Evolutionary conservation across 805 yeast genomes (phyloP).

Genomic region (Brettanomyces bruxellensis): DNA sequence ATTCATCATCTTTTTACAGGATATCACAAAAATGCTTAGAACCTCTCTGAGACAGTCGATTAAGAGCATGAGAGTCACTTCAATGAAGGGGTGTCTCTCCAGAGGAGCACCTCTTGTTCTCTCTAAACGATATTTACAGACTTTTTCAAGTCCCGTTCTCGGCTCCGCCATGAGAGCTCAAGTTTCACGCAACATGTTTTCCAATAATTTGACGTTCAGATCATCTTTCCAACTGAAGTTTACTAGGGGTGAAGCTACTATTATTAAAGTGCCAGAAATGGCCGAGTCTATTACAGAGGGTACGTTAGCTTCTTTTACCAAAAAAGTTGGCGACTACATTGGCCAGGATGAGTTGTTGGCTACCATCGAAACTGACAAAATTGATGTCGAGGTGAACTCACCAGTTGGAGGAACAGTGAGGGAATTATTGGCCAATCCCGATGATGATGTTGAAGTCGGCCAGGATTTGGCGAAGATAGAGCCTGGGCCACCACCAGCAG

Average conservation of each 20-base stretch:
- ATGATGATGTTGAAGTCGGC: constrained; percentile 93
- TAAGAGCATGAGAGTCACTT: background rate
- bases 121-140: constrained; percentile 3
- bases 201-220: background rate
- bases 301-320: constrained; percentile 60
- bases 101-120: background rate
- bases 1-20: too few species aligned
- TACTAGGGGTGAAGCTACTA: constrained; percentile 26
- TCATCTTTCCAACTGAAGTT: constrained; percentile 1
- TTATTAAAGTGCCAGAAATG: constrained; percentile 93
- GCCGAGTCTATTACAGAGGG: constrained; percentile 98
- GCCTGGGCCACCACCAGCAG: constrained; percentile 64
- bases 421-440: constrained; percentile 73
- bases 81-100: background rate
- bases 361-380: constrained; percentile 96
- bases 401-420: constrained; percentile 86
- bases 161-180: background rate
- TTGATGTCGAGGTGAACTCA: constrained; percentile 93
- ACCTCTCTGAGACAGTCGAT: constrained; percentile 10
- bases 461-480: constrained; percentile 86
- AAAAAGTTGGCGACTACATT: constrained; percentile 82
- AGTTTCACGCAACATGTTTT: background rate
- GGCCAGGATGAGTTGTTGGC: constrained; percentile 85
- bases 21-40: constrained; percentile 10
- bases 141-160: constrained; percentile 3